Evolutionary conservation across 345 rosid species (phyloP).

Genomic region (Gossypium turneri): DNA sequence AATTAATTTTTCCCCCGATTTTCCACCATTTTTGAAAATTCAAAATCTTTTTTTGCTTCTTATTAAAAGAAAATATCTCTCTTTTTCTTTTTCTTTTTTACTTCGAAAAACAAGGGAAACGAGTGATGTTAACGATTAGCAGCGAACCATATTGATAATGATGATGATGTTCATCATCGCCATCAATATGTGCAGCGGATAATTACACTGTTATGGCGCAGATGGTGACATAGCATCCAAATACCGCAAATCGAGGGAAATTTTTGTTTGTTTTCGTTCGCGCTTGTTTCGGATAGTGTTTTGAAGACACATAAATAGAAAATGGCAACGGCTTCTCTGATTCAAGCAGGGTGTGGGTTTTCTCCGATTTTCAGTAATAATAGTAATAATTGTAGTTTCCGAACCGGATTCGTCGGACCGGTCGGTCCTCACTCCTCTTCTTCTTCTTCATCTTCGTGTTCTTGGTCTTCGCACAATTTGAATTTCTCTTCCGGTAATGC

Average conservation of each 20-base stretch:
- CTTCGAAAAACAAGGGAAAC: neutral
- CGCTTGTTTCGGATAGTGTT: neutral
- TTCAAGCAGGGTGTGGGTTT: constrained; percentile 43
- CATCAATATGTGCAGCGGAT: neutral
- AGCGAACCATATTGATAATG: neutral
- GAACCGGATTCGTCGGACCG: constrained; percentile 28
- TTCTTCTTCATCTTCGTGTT: constrained; percentile 33
- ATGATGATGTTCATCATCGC: neutral
- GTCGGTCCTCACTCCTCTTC: constrained; percentile 24
- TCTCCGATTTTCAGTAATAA: constrained; percentile 23
- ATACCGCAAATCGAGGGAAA: constrained; percentile 18
- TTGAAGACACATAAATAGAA: neutral
- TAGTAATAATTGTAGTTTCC: neutral
- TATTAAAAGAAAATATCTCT: neutral
- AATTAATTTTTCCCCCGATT: neutral
- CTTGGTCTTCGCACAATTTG: constrained; percentile 37
- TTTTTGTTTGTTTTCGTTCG: neutral
- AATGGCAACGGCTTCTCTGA: constrained; percentile 41
- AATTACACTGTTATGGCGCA: neutral
- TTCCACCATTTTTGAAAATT: neutral
- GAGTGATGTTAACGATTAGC: neutral
- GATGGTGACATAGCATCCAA: constrained; percentile 20
- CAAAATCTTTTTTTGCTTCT: neutral
- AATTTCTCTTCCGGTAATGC: constrained; percentile 48
- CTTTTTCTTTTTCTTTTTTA: neutral